A percentile compares a stretch with the other conserved stretches of the same genome.
These are phyloP conservation scores for Rasamsonia emersonii DNA, from an alignment of 2,329 filamentous ascomycete species.

Conservation along the genomic window DNA sequence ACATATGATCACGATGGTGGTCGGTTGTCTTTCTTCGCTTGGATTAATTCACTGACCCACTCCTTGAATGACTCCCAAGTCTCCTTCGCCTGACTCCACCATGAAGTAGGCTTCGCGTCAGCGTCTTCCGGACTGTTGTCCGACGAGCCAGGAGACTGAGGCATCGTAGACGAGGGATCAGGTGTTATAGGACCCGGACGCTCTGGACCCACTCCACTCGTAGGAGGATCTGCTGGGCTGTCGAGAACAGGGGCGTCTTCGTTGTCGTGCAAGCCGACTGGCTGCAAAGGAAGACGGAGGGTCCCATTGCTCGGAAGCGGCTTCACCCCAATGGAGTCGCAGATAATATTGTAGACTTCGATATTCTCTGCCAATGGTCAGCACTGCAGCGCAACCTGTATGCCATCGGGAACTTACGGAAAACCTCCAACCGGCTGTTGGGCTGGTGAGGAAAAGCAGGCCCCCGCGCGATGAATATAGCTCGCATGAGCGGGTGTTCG, in stretches of 20 bases:
- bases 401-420: slow-evolving; percentile 75
- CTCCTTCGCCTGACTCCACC: slow-evolving; percentile 26
- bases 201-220: slow-evolving; percentile 5
- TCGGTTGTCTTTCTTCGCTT: too few species aligned
- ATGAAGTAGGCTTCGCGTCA: slow-evolving; percentile 10
- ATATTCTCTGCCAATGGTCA: slow-evolving; percentile 61
- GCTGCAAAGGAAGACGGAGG: slow-evolving; percentile 43
- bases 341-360: slow-evolving; percentile 90
- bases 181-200: background rate
- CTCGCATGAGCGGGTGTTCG: slow-evolving; percentile 88
- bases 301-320: slow-evolving; percentile 84
- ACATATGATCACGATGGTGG: too few species aligned
- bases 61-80: slow-evolving; percentile 28
- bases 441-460: slow-evolving; percentile 83
- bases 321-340: slow-evolving; percentile 69
- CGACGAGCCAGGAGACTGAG: slow-evolving; percentile 3
- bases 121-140: slow-evolving; percentile 6
- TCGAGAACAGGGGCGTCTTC: slow-evolving; percentile 22
- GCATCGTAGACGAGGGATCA: slow-evolving; percentile 1
- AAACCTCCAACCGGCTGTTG: slow-evolving; percentile 69
- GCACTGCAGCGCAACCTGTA: background rate
- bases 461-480: slow-evolving; percentile 85
- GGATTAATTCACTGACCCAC: slow-evolving; percentile 27
- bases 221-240: slow-evolving; percentile 25
- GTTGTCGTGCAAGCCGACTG: slow-evolving; percentile 38